Evolutionary conservation across 1,284 basidiomycete genomes (phyloP), one percentile per base, ranked within the genome.

Genomic region (Flammula alnicola): DNA sequence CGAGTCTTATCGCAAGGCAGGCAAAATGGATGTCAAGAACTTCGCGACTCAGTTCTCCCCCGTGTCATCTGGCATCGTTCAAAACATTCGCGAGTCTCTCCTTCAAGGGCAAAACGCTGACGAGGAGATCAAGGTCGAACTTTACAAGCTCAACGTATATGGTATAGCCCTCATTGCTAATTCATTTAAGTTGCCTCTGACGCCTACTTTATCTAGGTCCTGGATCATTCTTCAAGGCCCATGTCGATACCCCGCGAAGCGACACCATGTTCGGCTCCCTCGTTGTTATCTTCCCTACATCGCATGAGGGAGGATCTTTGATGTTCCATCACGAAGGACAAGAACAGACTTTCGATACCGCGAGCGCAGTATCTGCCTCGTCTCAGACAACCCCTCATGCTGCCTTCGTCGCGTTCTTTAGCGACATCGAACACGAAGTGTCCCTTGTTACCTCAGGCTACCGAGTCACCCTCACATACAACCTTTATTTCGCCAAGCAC

Each of bases 271-370:
- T 71, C 36, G 65, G 62, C 0, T 65, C 65, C 10, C 66, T 77
- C 26, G 69, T 73, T 2, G 43, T 74, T 26, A 59, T 73, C 19
- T 57, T 76, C 33, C 73, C 72, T 4, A 69, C 68, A 6, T 25
- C 58, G 7, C 72, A 77, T 27, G 57, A 69, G 36, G 74, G 74
- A 10, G 74, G 75, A 14, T 54, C 55, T 36, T 56, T 72, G 10
- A 49, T 67, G 0, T 62, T 75, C 12, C 63, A 62, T 14, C 61
- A 68, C 20, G 46, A 45, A 0, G 59, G 47, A 4, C 55, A 56
- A 5, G 61, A 63, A 6, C 30, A 23, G 14, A 36, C 19, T 11
- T 44, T 44, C 16, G 31, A 35, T 14, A 35, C 33, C 20, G 42
- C 35, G n/a, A n/a, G n/a, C n/a, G n/a, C n/a, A n/a, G 30, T 12